Base-by-base conservation (phyloP, 2,329 filamentous ascomycete genomes). In the Boeremia lycopersici region DNA sequence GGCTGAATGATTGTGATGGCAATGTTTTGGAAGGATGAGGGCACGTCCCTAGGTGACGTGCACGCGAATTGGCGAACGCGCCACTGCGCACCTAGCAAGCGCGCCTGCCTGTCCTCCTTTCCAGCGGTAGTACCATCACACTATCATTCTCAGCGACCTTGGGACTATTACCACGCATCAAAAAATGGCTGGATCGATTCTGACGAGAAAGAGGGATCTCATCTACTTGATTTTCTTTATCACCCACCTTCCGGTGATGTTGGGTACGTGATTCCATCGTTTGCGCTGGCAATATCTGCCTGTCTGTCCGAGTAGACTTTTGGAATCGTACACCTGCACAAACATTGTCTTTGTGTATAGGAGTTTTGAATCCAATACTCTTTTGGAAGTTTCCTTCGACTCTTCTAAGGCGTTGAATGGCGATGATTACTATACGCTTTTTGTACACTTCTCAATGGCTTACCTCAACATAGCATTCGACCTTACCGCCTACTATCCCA, bases 171-270 rank as follows among this genome's bases (percentile, higher is more conserved):
- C n/a, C 15, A 9, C 17, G 13, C 26, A 38, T 8, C 41, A 50
- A 55, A 50, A 55, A 6, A 74, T 76, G 72, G 66, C 67, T 13
- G 48, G 51, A 3, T 62, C 65, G 1, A 71, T 77, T 13, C 65
- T 73, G 28, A 57, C 62, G 19, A 72, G 79, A 41, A 80, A 79
- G 66, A 70, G 70, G 17, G 80, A 82, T 52, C 57, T 80, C 4
- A 54, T 78, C 28, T 84, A 85, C 62, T 76, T 88, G 5, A 61
- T 80, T 34, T 88, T 88, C 76, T 89, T 89, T 73, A 50, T 78
- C 46, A 81, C 84, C 19, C 85, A 88, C 65, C 69, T 88, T 30
- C 84, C 85, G 0, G 77, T 88, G 34, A 83, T 88, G 74, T 80
- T 88, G 59, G 73, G 86, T 87, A 51, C 44, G 60, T 64, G 12